Percentiles rank a stretch among this genome's conserved stretches.
Conservation (phyloP, 768 basidiomycete species). For the Omphalotus guepiniiformis region DNA sequence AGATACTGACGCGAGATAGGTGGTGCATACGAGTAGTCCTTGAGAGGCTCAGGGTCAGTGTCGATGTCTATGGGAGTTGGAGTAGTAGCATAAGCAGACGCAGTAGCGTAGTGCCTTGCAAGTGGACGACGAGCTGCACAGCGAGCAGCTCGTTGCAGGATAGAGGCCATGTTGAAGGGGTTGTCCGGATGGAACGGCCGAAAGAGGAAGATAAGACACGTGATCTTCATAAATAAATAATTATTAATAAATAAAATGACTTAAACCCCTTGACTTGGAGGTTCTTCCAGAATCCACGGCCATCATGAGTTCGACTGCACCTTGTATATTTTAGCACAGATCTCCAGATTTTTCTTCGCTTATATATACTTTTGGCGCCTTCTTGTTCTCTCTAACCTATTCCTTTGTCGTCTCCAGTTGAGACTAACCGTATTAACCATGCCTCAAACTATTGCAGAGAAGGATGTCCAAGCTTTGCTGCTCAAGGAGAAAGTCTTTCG, state of each 20-base stretch:
- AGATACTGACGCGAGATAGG: slow-evolving; percentile 61
- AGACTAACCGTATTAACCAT: slow-evolving; percentile 18
- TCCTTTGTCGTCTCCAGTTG: slow-evolving; percentile 11
- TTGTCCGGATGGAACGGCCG: not conserved
- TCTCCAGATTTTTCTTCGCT: slow-evolving; percentile 10
- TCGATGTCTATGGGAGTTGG: slow-evolving; percentile 24
- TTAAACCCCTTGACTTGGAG: not conserved
- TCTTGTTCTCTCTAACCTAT: slow-evolving; percentile 7
- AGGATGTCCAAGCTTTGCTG: slow-evolving; percentile 44
- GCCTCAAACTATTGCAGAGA: slow-evolving; percentile 24
- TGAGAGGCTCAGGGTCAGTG: slow-evolving; percentile 56
- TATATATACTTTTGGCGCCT: slow-evolving; percentile 1
- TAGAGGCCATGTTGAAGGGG: slow-evolving; percentile 30
- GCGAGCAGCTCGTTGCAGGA: slow-evolving; percentile 22
- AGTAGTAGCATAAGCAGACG: slow-evolving; percentile 8
- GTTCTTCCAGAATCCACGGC: slow-evolving; percentile 11
- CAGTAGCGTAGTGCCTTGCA: slow-evolving; percentile 14
- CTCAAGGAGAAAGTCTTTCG: slow-evolving; percentile 35
- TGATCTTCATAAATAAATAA: not conserved
- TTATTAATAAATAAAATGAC: not conserved
- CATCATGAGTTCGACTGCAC: not conserved
- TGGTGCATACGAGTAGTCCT: slow-evolving; percentile 71
- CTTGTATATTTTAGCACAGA: not conserved
- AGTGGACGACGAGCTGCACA: slow-evolving; percentile 26
- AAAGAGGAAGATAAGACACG: not conserved